Evolutionary conservation across 805 yeast genomes (phyloP), one percentile per base, ranked within the genome.

Genomic region (Cyberlindnera xishuangbannaensis): DNA sequence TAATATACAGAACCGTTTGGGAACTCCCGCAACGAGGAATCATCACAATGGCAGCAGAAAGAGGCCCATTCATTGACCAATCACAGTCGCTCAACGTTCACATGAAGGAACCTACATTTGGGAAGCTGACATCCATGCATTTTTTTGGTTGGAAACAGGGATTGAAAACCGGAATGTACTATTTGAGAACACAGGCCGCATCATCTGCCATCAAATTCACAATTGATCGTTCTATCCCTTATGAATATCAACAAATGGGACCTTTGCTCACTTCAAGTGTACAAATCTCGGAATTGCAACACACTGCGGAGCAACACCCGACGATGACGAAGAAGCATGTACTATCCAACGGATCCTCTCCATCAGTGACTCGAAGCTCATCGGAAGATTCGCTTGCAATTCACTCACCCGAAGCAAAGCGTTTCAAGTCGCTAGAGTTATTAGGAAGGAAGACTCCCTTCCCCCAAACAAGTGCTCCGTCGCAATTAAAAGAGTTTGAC

Each of bases 61-160:
- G 92, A 62, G 78, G 85, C 39, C 81, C 85, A n/a, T 82, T 71
- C 58, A 76, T 82, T 53, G 90, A 82, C 59, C 97, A 90, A 65
- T 84, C 95, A 24, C 97, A 90, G 66, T 79, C 92, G 28, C 65
- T 90, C 65, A 90, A 90, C 58, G 75, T 90, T 44, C 88, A 84
- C 62, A 66, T 90, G 59, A 75, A 71, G 54, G 76, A 76, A 36
- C 96, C 96, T 36, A 86, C 97, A 1, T 83, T 85, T 87, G 94
- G 95, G 51, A 90, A 90, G 60, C 72, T 88, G 53, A 88, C 97
- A 8, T 76, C 88, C 46, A 88, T 90, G 95, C 97, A 88, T 59
- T 88, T 88, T 69, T 86, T 88, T 58, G 96, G 95, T 25, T 88
- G 97, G 97, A 83, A 82, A 67, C 84, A 82, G 65, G 97, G 97